phyloP scores from a whole-genome alignment of 805 yeast genomes.

The Ogataea paradorogensis region DNA sequence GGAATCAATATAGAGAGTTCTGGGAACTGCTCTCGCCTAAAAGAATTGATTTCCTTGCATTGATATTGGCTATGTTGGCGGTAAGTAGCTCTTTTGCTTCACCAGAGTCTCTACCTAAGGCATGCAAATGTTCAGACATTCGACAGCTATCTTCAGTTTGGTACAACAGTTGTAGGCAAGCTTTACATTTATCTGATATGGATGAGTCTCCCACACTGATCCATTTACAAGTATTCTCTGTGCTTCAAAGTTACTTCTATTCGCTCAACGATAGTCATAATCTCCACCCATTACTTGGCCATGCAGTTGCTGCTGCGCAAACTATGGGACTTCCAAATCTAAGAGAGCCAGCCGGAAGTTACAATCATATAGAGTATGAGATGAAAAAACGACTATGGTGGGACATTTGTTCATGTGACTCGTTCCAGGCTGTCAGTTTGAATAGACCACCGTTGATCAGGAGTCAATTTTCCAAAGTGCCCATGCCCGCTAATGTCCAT shows the following conservation, averaged over 20 bases:
- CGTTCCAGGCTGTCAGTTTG: slow-evolving; percentile 15
- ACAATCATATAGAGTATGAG: slow-evolving; percentile 20
- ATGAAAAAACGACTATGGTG: slow-evolving; percentile 32
- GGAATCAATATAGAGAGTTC: slow-evolving; percentile 5
- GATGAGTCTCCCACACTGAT: slow-evolving; percentile 11
- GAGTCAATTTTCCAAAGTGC: slow-evolving; percentile 26
- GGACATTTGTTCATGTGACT: slow-evolving; percentile 24
- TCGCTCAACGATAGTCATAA: slow-evolving; percentile 15
- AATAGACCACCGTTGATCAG: slow-evolving; percentile 18
- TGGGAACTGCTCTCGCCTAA: slow-evolving; percentile 2
- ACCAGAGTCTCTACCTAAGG: slow-evolving; percentile 1
- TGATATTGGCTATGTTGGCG: slow-evolving; percentile 11
- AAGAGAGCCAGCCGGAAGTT: neutral
- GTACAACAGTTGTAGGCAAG: slow-evolving; percentile 16
- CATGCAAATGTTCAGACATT: slow-evolving; percentile 5
- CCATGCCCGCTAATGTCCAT: slow-evolving; percentile 33
- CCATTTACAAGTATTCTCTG: slow-evolving; percentile 16
- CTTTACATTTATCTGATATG: slow-evolving; percentile 9
- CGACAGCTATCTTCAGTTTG: slow-evolving; percentile 12
- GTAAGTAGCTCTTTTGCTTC: slow-evolving; percentile 10
- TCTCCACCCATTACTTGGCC: slow-evolving; percentile 14
- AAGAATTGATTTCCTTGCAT: slow-evolving; percentile 9
- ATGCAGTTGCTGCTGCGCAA: slow-evolving; percentile 15
- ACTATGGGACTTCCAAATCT: slow-evolving; percentile 9
- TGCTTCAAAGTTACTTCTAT: slow-evolving; percentile 16